These are phyloP conservation scores for Metschnikowia arizonensis DNA, from an alignment of 805 yeast species.

Conservation along the genomic window DNA sequence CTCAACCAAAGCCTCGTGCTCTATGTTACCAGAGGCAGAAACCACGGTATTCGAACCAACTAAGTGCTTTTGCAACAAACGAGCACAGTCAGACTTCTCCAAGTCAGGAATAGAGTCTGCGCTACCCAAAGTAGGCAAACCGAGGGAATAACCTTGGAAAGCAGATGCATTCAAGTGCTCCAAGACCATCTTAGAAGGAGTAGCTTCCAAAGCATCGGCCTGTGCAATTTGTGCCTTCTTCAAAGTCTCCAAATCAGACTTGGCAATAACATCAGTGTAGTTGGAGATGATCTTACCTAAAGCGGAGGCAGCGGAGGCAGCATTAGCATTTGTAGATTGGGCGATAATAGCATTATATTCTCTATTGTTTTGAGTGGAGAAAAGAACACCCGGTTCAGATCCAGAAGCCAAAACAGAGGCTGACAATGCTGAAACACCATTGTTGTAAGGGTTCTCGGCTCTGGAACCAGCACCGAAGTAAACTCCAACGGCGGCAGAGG, in stretches of 20 bases:
- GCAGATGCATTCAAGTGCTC: constrained; percentile 82
- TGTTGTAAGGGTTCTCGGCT: constrained; percentile 74
- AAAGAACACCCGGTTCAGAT: constrained; percentile 50
- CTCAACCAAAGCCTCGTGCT: constrained; percentile 66
- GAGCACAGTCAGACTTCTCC: constrained; percentile 53
- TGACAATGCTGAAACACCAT: constrained; percentile 71
- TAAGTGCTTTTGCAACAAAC: constrained; percentile 53
- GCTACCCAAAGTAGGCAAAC: constrained; percentile 75
- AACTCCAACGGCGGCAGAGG: constrained; percentile 62
- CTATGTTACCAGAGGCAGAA: constrained; percentile 66
- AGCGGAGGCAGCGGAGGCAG: constrained; percentile 48
- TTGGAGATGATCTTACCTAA: constrained; percentile 44
- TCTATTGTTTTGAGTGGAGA: constrained; percentile 52
- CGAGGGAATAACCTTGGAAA: constrained; percentile 80
- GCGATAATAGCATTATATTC: constrained; percentile 65
- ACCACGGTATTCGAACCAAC: constrained; percentile 64
- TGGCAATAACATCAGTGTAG: constrained; percentile 35
- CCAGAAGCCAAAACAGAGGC: constrained; percentile 46
- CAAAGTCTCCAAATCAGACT: constrained; percentile 45
- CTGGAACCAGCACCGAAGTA: constrained; percentile 76
- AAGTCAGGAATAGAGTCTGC: constrained; percentile 57
- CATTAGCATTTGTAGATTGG: constrained; percentile 48
- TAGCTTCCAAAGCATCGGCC: constrained; percentile 53
- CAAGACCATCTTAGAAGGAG: constrained; percentile 52
- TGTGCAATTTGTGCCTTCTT: constrained; percentile 44